These are phyloP conservation scores for Globisporangium lucens DNA, from an alignment of 352 stramenopile species.

Conservation along the genomic window DNA sequence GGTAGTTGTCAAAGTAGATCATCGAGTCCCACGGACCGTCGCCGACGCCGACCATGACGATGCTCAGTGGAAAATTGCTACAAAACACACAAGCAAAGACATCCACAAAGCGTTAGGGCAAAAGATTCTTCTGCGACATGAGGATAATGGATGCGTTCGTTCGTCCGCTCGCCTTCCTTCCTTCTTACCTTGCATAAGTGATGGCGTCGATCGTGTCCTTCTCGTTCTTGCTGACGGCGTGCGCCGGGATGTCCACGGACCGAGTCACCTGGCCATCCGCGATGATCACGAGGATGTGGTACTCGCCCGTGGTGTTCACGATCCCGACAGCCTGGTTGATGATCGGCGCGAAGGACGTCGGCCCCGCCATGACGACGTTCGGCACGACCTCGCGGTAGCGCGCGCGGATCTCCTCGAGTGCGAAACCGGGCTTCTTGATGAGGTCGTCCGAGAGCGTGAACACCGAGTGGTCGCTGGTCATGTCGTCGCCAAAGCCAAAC, in stretches of 20 bases:
- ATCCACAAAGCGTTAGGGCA: background rate
- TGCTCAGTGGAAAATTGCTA: slow-evolving; percentile 76
- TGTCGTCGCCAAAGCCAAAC: slow-evolving; percentile 81
- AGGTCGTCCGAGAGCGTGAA: slow-evolving; percentile 59
- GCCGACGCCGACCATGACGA: slow-evolving; percentile 79
- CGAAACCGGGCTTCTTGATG: slow-evolving; percentile 39
- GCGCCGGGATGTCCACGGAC: slow-evolving; percentile 70
- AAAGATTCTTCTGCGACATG: slow-evolving; percentile 3
- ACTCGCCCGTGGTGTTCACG: slow-evolving; percentile 71
- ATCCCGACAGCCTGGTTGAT: slow-evolving; percentile 82
- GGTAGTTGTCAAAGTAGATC: slow-evolving; percentile 80
- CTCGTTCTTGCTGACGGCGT: slow-evolving; percentile 81
- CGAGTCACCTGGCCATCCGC: slow-evolving; percentile 84
- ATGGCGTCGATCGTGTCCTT: slow-evolving; percentile 88
- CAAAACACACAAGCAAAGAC: background rate
- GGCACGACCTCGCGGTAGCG: slow-evolving; percentile 71
- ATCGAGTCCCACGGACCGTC: slow-evolving; percentile 82
- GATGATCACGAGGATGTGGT: slow-evolving; percentile 89
- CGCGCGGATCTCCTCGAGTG: slow-evolving; percentile 58
- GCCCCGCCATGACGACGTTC: slow-evolving; percentile 75
- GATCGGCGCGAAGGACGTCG: slow-evolving; percentile 85
- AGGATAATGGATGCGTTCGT: background rate
- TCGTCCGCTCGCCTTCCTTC: background rate
- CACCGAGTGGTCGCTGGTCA: slow-evolving; percentile 74
- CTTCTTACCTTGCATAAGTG: slow-evolving; percentile 40